Evolutionary conservation across 2,329 filamentous ascomycete species (phyloP).

Genomic region (Pseudocercospora pini-densiflorae): DNA sequence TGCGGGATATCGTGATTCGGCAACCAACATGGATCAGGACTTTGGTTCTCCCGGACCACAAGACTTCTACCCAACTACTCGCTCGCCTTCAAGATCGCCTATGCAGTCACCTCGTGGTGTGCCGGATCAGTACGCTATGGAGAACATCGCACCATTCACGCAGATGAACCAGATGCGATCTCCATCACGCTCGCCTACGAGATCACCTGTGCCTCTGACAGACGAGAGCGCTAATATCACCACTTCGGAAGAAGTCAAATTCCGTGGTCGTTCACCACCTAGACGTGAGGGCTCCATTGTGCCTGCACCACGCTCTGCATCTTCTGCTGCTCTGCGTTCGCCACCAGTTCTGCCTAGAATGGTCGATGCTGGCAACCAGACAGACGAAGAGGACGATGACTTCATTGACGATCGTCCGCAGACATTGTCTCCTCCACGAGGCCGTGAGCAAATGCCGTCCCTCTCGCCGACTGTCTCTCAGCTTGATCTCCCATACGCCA

Average conservation of each 20-base stretch:
- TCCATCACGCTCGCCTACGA: background rate
- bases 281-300: constrained; percentile 8
- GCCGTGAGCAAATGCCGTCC: constrained; percentile 14
- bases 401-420: constrained; percentile 15
- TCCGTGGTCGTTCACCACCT: constrained; percentile 22
- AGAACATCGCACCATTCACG: constrained; percentile 8
- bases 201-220: constrained; percentile 3
- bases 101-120: constrained; percentile 4
- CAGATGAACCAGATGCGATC: background rate
- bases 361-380: constrained; percentile 11
- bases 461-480: constrained; percentile 19
- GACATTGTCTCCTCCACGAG: constrained; percentile 20
- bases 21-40: background rate
- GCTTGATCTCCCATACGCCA: constrained; percentile 12
- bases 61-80: constrained; percentile 2
- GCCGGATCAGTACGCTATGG: constrained; percentile 18
- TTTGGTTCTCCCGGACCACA: constrained; percentile 1
- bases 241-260: constrained; percentile 17
- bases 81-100: background rate
- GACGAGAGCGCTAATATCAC: background rate
- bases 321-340: constrained; percentile 15
- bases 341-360: constrained; percentile 10
- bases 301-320: constrained; percentile 18
- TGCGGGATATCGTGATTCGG: constrained; percentile 13
- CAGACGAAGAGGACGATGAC: constrained; percentile 17